Evolutionary conservation across 768 basidiomycete species (phyloP).

Genomic region (Gymnopilus junonius): DNA sequence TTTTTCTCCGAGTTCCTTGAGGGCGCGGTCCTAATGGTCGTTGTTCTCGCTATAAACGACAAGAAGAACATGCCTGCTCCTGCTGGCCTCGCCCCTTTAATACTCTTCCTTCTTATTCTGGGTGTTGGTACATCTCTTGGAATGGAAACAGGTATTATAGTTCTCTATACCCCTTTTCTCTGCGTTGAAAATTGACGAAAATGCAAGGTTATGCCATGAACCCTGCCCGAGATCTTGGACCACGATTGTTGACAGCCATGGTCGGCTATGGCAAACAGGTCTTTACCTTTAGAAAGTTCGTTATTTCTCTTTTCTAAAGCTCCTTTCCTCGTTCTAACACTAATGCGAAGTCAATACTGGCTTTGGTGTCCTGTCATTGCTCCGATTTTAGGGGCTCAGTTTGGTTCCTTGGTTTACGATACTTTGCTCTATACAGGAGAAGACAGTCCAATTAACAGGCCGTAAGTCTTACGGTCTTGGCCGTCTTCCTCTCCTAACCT

Average conservation of each 20-base stretch:
- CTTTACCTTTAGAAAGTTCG: conserved; percentile 48
- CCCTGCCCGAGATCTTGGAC: conserved; percentile 76
- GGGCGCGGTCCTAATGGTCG: conserved; percentile 56
- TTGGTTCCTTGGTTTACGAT: conserved; percentile 63
- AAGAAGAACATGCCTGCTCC: conserved; percentile 53
- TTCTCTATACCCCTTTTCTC: not conserved
- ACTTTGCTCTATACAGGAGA: conserved; percentile 56
- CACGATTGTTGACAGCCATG: conserved; percentile 70
- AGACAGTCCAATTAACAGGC: conserved; percentile 57
- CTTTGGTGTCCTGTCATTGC: conserved; percentile 69
- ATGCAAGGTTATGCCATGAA: conserved; percentile 61
- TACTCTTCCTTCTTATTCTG: conserved; percentile 57
- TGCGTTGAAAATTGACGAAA: not conserved
- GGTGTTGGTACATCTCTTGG: conserved; percentile 65
- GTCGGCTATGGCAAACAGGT: conserved; percentile 69
- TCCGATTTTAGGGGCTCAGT: conserved; percentile 61
- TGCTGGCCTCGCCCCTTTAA: conserved; percentile 55
- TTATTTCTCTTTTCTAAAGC: not conserved
- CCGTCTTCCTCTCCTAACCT: not conserved
- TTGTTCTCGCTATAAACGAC: conserved; percentile 58
- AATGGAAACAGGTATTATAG: conserved; percentile 54
- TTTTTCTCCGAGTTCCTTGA: conserved; percentile 60
- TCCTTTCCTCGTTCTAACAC: conserved; percentile 15
- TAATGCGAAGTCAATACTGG: conserved; percentile 61
- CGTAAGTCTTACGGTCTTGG: conserved; percentile 39